These are phyloP conservation scores for Santalum album DNA, from an alignment of 164 flowering plant genomes.

Conservation along the genomic window DNA sequence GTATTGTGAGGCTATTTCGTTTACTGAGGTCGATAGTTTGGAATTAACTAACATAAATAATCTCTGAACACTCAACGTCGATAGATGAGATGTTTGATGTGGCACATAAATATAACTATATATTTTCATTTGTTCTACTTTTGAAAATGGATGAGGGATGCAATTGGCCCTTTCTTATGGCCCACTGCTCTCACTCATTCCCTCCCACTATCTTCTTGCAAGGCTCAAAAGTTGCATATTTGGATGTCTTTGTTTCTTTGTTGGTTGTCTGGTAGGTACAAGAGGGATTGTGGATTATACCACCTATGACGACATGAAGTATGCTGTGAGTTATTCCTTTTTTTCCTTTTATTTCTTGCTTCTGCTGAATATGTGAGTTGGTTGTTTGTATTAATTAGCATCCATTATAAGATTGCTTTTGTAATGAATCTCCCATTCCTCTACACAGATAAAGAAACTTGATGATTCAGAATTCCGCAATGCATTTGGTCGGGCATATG, in stretches of 20 bases:
- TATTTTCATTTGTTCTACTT: too few species aligned
- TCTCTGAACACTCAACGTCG: too few species aligned
- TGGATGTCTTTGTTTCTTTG: neutral
- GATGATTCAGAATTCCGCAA: slow-evolving; percentile 88
- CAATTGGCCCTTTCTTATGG: too few species aligned
- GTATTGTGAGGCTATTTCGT: too few species aligned
- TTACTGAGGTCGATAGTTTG: too few species aligned
- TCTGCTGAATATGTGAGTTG: too few species aligned
- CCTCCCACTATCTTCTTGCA: neutral
- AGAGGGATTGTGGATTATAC: slow-evolving; percentile 87
- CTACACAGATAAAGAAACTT: slow-evolving; percentile 61
- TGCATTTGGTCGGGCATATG: slow-evolving; percentile 65
- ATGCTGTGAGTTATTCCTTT: slow-evolving; percentile 90
- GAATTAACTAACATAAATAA: too few species aligned
- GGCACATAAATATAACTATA: too few species aligned
- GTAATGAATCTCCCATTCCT: neutral
- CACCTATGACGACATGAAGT: slow-evolving; percentile 88
- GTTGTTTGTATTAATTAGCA: neutral
- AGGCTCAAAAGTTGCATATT: neutral
- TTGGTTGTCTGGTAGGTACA: slow-evolving; percentile 38
- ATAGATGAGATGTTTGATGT: too few species aligned
- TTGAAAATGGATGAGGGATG: too few species aligned
- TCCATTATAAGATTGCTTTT: neutral
- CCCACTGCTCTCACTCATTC: neutral
- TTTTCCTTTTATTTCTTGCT: too few species aligned